These are phyloP conservation scores for Ophiognomonia clavigignenti-juglandacearum DNA, from an alignment of 2,329 filamentous ascomycete species.

Conservation along the genomic window DNA sequence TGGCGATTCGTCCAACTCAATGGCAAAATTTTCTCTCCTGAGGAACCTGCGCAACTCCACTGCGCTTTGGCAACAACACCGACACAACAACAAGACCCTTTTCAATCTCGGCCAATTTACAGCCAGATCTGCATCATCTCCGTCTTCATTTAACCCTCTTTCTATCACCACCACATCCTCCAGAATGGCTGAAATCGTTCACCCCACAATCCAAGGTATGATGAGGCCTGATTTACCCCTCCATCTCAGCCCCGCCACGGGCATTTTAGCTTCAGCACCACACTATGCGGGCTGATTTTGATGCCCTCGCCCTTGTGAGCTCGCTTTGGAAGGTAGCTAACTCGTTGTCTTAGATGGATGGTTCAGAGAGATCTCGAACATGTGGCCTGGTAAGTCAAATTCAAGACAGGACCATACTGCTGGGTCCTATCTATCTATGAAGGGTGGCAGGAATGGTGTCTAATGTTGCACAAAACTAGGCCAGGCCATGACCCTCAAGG, in stretches of 20 bases:
- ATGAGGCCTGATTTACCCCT: conserved; percentile 16
- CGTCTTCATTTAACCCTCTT: neutral
- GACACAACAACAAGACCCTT: neutral
- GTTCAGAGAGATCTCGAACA: conserved; percentile 98
- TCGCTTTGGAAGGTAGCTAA: conserved; percentile 4
- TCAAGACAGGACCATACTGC: neutral
- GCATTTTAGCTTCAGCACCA: neutral
- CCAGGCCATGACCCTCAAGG: conserved; percentile 97
- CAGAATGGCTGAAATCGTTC: conserved; percentile 49
- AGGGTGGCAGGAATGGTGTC: too few species aligned
- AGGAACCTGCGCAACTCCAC: neutral
- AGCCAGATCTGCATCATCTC: neutral
- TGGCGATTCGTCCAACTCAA: neutral
- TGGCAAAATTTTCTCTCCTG: neutral
- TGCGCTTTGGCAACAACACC: neutral
- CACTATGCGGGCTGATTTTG: neutral
- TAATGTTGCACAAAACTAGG: conserved; percentile 39
- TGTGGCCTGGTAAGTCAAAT: conserved; percentile 73
- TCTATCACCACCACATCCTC: neutral
- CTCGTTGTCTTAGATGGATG: conserved; percentile 72
- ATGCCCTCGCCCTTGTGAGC: neutral
- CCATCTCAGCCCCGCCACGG: conserved; percentile 19
- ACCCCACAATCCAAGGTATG: conserved; percentile 54
- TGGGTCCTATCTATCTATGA: neutral
- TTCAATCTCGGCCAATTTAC: neutral